Percentiles rank a stretch among this genome's conserved stretches.
Evolutionary conservation across 129 eudicot species (phyloP).

Genomic region (Pittosporum tobira): DNA sequence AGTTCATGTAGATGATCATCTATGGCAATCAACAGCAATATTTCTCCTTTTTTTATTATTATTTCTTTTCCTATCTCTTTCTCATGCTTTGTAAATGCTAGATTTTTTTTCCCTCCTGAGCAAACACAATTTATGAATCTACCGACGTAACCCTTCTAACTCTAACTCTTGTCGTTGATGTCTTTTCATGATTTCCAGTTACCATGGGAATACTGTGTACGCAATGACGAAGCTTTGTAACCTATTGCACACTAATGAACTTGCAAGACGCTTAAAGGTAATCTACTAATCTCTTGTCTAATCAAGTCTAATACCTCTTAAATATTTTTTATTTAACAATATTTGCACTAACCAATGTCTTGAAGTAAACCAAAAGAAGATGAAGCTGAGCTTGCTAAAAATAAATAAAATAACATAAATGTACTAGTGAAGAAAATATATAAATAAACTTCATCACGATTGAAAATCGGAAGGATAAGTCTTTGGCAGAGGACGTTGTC

Average conservation of each 20-base stretch:
- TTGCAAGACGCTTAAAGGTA: conserved; percentile 43
- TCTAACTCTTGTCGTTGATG: neutral
- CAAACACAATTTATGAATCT: neutral
- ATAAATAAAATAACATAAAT: too few species aligned
- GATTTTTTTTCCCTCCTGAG: neutral
- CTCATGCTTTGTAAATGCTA: neutral
- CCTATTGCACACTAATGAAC: conserved; percentile 48
- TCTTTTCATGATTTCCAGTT: conserved; percentile 24
- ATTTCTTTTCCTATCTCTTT: neutral
- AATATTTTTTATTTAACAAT: too few species aligned
- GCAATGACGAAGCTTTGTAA: conserved; percentile 54
- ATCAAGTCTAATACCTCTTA: neutral
- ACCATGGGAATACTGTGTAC: conserved; percentile 26
- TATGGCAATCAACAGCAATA: neutral
- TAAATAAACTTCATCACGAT: too few species aligned
- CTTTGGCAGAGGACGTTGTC: neutral
- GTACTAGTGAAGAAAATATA: too few species aligned
- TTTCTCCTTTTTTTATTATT: neutral
- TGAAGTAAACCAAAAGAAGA: too few species aligned
- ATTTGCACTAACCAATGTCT: too few species aligned
- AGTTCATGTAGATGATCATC: too few species aligned
- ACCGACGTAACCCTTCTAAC: too few species aligned
- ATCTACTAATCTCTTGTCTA: conserved; percentile 17
- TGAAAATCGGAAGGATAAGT: too few species aligned
- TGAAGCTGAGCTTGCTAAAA: too few species aligned